These are phyloP conservation scores for Claviceps digitariae DNA, from an alignment of 2,329 filamentous ascomycete genomes.

Conservation along the genomic window DNA sequence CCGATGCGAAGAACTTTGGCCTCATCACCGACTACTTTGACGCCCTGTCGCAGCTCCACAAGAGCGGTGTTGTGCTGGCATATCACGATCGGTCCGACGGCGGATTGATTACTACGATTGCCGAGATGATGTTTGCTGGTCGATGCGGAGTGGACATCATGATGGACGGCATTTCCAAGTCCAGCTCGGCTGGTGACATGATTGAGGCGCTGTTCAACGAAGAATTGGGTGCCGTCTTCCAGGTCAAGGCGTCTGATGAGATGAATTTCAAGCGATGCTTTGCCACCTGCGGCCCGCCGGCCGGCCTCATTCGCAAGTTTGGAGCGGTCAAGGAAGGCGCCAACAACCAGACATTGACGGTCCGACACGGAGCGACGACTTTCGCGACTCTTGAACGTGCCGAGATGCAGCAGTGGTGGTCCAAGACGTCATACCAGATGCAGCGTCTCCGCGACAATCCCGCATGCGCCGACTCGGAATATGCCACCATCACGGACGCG, in stretches of 20 bases:
- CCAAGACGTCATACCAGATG: constrained; percentile 78
- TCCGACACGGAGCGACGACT: constrained; percentile 56
- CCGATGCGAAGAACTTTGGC: constrained; percentile 73
- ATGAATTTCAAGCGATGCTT: constrained; percentile 80
- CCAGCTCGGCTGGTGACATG: constrained; percentile 47
- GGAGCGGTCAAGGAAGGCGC: constrained; percentile 55
- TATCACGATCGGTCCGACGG: constrained; percentile 94
- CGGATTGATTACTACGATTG: constrained; percentile 77
- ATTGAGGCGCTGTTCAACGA: constrained; percentile 85
- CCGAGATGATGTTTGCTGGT: constrained; percentile 97
- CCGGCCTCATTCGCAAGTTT: constrained; percentile 71
- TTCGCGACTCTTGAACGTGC: constrained; percentile 57
- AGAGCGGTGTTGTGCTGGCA: constrained; percentile 57
- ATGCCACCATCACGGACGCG: constrained; percentile 58
- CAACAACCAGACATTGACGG: constrained; percentile 66
- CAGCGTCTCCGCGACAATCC: constrained; percentile 85
- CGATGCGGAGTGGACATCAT: constrained; percentile 77
- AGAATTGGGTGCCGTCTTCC: constrained; percentile 91
- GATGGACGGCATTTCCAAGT: constrained; percentile 58
- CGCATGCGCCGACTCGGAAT: constrained; percentile 73
- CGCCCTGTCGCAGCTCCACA: constrained; percentile 54
- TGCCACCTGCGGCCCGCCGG: constrained; percentile 73
- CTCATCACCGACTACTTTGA: constrained; percentile 85
- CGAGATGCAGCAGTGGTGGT: constrained; percentile 77
- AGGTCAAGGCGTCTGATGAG: constrained; percentile 75